Evolutionary conservation across 2,329 filamentous ascomycete genomes (phyloP).

Genomic region (Trichoderma asperellum): DNA sequence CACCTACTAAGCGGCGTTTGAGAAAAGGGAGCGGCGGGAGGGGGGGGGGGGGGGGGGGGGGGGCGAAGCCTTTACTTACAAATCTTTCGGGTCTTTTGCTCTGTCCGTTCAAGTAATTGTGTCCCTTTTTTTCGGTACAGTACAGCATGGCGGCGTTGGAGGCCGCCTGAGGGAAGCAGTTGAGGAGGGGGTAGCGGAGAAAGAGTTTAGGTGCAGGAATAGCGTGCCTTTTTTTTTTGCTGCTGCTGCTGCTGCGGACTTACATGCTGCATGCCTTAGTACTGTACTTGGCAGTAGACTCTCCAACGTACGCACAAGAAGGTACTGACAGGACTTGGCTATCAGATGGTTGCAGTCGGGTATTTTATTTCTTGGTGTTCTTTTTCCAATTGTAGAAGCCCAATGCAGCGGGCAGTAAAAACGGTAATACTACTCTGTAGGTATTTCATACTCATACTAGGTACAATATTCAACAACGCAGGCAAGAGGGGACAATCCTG

Average conservation of each 20-base stretch:
- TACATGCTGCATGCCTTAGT: background rate
- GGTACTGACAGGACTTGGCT: background rate
- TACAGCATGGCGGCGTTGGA: background rate
- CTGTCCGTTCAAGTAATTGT: background rate
- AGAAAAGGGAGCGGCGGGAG: background rate
- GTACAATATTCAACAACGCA: background rate
- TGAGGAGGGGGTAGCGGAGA: background rate
- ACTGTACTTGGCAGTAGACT: background rate
- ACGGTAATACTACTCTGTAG: background rate
- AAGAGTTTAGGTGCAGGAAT: slow-evolving; percentile 11
- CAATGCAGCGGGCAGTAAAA: background rate
- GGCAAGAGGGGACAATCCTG: background rate
- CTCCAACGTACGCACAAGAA: background rate
- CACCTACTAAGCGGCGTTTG: background rate
- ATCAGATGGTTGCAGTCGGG: background rate
- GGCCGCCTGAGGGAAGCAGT: slow-evolving; percentile 2
- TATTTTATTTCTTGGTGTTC: background rate
- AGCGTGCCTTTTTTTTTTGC: background rate
- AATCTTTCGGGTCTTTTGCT: background rate
- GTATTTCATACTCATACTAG: too few species aligned
- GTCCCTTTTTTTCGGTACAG: background rate
- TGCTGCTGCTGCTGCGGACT: background rate
- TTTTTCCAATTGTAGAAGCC: background rate
- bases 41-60: background rate
- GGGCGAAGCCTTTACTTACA: background rate